Evolutionary conservation across 176 grass and related monocot genomes (phyloP).

Genomic region (Aegilops speltoides): DNA sequence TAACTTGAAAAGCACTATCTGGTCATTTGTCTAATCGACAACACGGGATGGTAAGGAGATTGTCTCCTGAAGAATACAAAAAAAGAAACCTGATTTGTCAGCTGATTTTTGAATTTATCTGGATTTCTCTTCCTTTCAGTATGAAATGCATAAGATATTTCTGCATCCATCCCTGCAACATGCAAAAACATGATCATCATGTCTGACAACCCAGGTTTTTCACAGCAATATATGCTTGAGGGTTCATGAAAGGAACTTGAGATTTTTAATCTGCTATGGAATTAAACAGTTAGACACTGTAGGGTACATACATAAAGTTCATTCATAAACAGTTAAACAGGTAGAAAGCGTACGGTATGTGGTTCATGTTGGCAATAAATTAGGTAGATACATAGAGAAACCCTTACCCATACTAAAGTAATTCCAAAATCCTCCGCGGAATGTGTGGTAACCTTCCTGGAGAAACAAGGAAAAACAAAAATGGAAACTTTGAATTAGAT

Average conservation of each 20-base stretch:
- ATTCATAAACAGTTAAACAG: too few relatives aligned
- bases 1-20: constrained; percentile 16
- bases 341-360: not conserved
- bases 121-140: constrained; percentile 84
- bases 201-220: not conserved
- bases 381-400: constrained; percentile 16
- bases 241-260: constrained; percentile 16
- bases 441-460: constrained; percentile 88
- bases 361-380: not conserved
- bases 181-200: constrained; percentile 26
- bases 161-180: constrained; percentile 86
- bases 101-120: constrained; percentile 90
- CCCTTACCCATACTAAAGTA: constrained; percentile 93
- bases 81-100: constrained; percentile 71
- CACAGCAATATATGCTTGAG: not conserved
- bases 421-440: constrained; percentile 93
- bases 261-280: not conserved
- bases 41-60: constrained; percentile 5
- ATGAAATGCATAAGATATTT: constrained; percentile 97
- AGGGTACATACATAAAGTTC: not conserved
- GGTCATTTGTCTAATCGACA: constrained; percentile 11
- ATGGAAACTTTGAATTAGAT: constrained; percentile 10
- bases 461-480: constrained; percentile 35
- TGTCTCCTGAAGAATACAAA: not conserved
- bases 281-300: not conserved